phyloP scores from a whole-genome alignment of 1,139 yeast genomes.

The Hemisphaericaspora lyxosophila region DNA sequence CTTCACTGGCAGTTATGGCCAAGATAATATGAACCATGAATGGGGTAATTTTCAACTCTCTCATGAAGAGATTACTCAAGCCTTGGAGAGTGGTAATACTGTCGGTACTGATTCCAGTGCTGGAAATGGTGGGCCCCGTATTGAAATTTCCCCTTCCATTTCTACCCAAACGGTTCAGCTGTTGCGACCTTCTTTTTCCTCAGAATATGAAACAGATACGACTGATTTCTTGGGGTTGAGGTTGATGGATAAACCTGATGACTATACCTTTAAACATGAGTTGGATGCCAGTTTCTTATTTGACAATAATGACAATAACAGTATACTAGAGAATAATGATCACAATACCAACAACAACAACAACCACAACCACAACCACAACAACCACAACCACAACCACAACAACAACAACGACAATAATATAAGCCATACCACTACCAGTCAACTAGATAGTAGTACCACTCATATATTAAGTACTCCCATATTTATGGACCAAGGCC shows the following conservation, averaged over 20 bases:
- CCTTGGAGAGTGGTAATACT: background rate
- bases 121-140: background rate
- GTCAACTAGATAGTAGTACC: background rate
- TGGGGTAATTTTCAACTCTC: slow-evolving; percentile 6
- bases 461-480: slow-evolving; percentile 3
- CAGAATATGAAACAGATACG: slow-evolving; percentile 16
- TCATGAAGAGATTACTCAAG: slow-evolving; percentile 3
- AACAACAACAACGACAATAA: background rate
- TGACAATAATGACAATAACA: background rate
- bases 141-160: slow-evolving; percentile 13
- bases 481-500: slow-evolving; percentile 4
- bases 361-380: background rate
- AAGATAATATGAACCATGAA: slow-evolving; percentile 1
- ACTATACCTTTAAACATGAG: slow-evolving; percentile 4
- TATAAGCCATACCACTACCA: background rate
- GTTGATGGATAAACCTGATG: slow-evolving; percentile 9
- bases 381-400: background rate
- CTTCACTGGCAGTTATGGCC: background rate
- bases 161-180: slow-evolving; percentile 16
- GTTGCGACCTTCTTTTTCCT: slow-evolving; percentile 13
- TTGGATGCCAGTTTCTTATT: slow-evolving; percentile 5
- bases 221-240: slow-evolving; percentile 15
- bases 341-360: background rate
- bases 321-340: background rate
- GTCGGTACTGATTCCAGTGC: background rate